A percentile compares a stretch with the other conserved stretches of the same genome.
These are phyloP conservation scores for Spiraea crenata DNA, from an alignment of 331 rosid genomes.

Conservation along the genomic window DNA sequence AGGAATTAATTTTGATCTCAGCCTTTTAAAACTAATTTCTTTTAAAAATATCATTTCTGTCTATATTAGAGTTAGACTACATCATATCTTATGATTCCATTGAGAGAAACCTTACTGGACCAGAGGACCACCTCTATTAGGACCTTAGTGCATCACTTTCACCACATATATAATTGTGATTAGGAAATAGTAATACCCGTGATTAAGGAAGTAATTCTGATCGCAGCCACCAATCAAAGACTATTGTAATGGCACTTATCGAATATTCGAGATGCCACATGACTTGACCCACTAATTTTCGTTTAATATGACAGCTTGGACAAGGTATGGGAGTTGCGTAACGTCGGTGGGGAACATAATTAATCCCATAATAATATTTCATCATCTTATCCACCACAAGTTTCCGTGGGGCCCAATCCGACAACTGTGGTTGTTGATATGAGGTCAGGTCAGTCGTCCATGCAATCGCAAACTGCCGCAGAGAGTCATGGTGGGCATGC, in stretches of 20 bases:
- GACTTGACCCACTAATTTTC: background rate
- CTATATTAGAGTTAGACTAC: background rate
- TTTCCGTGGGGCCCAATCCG: background rate
- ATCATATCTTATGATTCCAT: background rate
- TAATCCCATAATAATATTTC: background rate
- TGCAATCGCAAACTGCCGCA: background rate
- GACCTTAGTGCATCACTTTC: no score
- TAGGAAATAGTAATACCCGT: no score
- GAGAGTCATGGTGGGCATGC: no score
- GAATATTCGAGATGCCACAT: background rate
- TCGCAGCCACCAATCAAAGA: no score
- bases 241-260: no score
- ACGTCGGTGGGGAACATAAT: background rate
- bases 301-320: background rate
- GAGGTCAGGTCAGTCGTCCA: background rate
- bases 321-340: background rate
- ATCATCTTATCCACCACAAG: background rate
- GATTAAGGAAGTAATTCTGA: no score
- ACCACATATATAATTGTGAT: no score
- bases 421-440: background rate
- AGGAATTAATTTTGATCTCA: no score
- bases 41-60: background rate
- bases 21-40: no score
- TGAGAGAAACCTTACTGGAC: background rate
- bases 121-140: no score